Evolutionary conservation across 345 rosid genomes (phyloP).

Genomic region (Syzygium aqueum): DNA sequence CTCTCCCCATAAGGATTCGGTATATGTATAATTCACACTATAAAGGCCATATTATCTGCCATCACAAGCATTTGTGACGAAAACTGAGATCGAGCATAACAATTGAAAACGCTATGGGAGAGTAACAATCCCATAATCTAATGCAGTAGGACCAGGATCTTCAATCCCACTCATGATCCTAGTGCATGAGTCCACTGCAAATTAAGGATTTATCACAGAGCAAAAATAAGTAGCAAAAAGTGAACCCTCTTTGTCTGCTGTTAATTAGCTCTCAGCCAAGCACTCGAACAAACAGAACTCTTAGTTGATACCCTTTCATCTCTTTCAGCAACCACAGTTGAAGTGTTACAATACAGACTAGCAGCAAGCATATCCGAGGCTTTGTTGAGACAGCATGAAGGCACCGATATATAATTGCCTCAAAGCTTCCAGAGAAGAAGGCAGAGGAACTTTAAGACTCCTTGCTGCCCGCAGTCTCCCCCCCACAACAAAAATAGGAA

Average conservation of each 20-base stretch:
- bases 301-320: background rate
- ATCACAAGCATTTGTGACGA: background rate
- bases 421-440: background rate
- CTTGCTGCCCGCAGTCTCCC: background rate
- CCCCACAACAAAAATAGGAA: background rate
- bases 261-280: background rate
- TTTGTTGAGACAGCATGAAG: background rate
- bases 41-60: background rate
- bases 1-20: background rate
- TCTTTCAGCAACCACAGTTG: background rate
- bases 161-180: background rate
- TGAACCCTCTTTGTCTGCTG: background rate
- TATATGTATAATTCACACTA: background rate
- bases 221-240: background rate
- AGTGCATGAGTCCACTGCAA: background rate
- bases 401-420: background rate
- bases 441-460: background rate
- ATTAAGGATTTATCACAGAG: background rate
- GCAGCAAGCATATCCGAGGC: background rate
- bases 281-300: background rate
- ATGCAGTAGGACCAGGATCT: background rate
- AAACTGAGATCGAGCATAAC: background rate
- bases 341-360: background rate
- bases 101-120: background rate
- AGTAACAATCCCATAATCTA: background rate